phyloP scores from a whole-genome alignment of 1,284 basidiomycete species.

The Naganishia sp. region DNA sequence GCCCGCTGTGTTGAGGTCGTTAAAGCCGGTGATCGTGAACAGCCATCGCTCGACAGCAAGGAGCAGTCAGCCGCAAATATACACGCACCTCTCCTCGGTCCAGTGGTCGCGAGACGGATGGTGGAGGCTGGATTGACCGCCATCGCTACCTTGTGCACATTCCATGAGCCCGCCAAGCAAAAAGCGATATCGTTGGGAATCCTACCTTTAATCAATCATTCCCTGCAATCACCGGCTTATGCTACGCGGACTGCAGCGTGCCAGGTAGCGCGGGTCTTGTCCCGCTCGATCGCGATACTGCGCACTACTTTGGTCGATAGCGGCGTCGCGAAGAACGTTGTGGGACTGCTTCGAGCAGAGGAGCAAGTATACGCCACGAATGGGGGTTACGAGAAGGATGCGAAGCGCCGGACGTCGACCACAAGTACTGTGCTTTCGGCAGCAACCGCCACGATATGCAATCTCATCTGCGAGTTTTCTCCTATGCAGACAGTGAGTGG shows the following conservation, averaged over 20 bases:
- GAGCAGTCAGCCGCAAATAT: not conserved
- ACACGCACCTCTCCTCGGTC: slow-evolving; percentile 3
- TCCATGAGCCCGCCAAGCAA: slow-evolving; percentile 68
- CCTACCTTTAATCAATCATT: slow-evolving; percentile 62
- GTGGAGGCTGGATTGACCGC: slow-evolving; percentile 67
- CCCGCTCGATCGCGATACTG: slow-evolving; percentile 72
- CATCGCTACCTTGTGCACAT: slow-evolving; percentile 68
- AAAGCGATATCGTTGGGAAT: slow-evolving; percentile 62
- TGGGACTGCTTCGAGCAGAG: slow-evolving; percentile 59
- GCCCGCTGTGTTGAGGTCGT: slow-evolving; percentile 29
- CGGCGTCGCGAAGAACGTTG: slow-evolving; percentile 70
- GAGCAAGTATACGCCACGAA: slow-evolving; percentile 32
- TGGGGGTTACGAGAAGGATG: slow-evolving; percentile 18
- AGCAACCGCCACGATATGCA: slow-evolving; percentile 74
- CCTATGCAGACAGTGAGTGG: slow-evolving; percentile 68
- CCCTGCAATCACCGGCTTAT: slow-evolving; percentile 64
- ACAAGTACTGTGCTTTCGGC: slow-evolving; percentile 65
- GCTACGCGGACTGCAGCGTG: slow-evolving; percentile 81
- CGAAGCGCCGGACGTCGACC: slow-evolving; percentile 44
- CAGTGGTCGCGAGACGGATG: slow-evolving; percentile 5
- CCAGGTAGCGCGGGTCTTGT: slow-evolving; percentile 77
- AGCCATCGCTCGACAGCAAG: not conserved
- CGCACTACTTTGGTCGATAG: slow-evolving; percentile 80
- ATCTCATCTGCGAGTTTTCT: slow-evolving; percentile 81
- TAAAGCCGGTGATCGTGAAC: slow-evolving; percentile 25